These are phyloP conservation scores for Microthyrium microscopicum DNA, from an alignment of 2,329 filamentous ascomycete genomes.

Conservation along the genomic window DNA sequence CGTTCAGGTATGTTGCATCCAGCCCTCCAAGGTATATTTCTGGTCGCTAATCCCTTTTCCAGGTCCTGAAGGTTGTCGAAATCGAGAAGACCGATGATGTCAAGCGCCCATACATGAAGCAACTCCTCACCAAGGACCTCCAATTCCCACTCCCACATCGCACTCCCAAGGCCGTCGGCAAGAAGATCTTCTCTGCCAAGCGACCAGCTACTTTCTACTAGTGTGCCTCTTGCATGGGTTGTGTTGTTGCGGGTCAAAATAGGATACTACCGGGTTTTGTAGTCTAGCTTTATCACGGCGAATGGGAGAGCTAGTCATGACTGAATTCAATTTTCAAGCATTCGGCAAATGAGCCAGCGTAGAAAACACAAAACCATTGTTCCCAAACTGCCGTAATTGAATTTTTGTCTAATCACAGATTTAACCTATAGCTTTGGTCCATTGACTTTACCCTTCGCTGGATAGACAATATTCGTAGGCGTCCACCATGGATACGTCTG, in stretches of 20 bases:
- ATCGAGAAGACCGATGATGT: slow-evolving; percentile 86
- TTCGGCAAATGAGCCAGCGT: too few relatives aligned
- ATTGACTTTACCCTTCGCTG: slow-evolving; percentile 18
- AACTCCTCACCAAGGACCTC: slow-evolving; percentile 87
- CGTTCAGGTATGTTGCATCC: slow-evolving; percentile 65
- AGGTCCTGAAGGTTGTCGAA: slow-evolving; percentile 98
- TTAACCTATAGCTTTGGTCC: slow-evolving; percentile 11
- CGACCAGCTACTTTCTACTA: slow-evolving; percentile 97
- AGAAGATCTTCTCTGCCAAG: slow-evolving; percentile 85
- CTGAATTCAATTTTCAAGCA: too few relatives aligned
- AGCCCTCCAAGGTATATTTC: slow-evolving; percentile 1
- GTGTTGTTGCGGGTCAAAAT: too few relatives aligned
- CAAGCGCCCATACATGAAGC: slow-evolving; percentile 98
- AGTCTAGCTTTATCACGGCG: too few relatives aligned
- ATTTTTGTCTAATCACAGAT: too few relatives aligned
- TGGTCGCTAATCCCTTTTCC: slow-evolving; percentile 8
- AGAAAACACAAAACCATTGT: too few relatives aligned
- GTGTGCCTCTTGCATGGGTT: slow-evolving; percentile 5
- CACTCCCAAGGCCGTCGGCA: slow-evolving; percentile 61
- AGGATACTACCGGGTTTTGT: too few relatives aligned
- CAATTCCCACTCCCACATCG: slow-evolving; percentile 99
- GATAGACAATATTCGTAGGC: slow-evolving; percentile 30
- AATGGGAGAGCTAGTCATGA: too few relatives aligned
- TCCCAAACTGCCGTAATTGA: too few relatives aligned
- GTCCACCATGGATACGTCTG: slow-evolving; percentile 53